Conservation (phyloP, 495 filamentous ascomycete species). For the Neurospora terricola region DNA sequence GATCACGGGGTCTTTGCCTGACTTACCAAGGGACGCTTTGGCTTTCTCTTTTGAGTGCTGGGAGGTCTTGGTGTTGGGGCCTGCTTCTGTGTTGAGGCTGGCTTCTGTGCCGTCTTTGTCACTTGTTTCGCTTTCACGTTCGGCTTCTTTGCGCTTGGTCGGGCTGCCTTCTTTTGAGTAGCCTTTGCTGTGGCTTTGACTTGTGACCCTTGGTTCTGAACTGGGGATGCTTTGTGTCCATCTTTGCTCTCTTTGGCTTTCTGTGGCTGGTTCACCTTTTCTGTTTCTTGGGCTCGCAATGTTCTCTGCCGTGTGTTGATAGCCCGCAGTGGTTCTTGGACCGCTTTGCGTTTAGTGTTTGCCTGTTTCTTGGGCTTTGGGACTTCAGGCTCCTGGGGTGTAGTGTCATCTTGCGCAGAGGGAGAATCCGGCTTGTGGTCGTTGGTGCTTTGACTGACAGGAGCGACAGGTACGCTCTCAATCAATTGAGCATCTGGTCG, state of each 20-base stretch:
- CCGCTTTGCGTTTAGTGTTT: background rate
- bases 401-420: background rate
- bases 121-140: background rate
- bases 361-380: background rate
- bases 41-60: slow-evolving; percentile 6
- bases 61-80: background rate
- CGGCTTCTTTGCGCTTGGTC: background rate
- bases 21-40: slow-evolving; percentile 15
- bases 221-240: background rate
- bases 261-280: background rate
- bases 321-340: background rate
- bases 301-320: background rate
- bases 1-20: background rate
- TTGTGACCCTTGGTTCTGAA: background rate
- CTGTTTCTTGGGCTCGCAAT: background rate
- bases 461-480: background rate
- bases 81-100: background rate
- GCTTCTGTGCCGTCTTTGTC: background rate
- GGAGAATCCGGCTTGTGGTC: background rate
- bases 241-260: background rate
- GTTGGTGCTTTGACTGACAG: background rate
- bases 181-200: background rate
- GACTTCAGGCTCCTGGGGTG: background rate
- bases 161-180: background rate
- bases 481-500: background rate